These are phyloP conservation scores for Leptographium procerum DNA, from an alignment of 2,329 filamentous ascomycete genomes.

Conservation along the genomic window DNA sequence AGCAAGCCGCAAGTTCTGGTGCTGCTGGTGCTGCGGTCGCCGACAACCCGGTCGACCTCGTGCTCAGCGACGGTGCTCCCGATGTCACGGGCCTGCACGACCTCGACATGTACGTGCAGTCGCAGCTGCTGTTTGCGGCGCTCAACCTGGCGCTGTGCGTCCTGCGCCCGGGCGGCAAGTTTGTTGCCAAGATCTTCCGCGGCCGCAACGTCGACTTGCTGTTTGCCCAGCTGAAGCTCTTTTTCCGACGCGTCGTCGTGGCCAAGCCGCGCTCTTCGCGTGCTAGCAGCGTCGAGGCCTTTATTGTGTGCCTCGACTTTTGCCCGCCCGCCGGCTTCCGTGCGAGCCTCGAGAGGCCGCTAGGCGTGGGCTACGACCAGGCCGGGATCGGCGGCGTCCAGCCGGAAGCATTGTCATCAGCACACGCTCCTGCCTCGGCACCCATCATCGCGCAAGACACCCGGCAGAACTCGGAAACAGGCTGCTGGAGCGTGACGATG, in stretches of 20 bases:
- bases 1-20: constrained; percentile 38
- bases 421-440: too few species aligned
- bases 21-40: too few species aligned
- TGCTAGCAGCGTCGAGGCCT: constrained; percentile 94
- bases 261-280: constrained; percentile 89
- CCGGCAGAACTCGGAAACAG: constrained; percentile 33
- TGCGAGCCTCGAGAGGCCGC: constrained; percentile 62
- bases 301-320: constrained; percentile 90
- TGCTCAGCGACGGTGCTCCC: constrained; percentile 88
- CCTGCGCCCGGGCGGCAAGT: constrained; percentile 75
- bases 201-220: constrained; percentile 91
- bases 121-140: constrained; percentile 86
- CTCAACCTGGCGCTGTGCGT: constrained; percentile 90
- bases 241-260: constrained; percentile 78
- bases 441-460: constrained; percentile 25
- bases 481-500: constrained; percentile 26
- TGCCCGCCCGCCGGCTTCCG: constrained; percentile 65
- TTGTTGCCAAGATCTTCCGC: constrained; percentile 96
- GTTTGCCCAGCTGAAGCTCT: constrained; percentile 84
- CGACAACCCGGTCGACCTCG: constrained; percentile 75
- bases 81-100: constrained; percentile 96
- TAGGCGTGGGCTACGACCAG: constrained; percentile 47
- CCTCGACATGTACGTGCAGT: constrained; percentile 95
- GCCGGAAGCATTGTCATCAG: neutral
- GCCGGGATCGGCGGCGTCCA: neutral